phyloP scores from a whole-genome alignment of 306 rosid genomes.

The Hippophae gyantsensis region DNA sequence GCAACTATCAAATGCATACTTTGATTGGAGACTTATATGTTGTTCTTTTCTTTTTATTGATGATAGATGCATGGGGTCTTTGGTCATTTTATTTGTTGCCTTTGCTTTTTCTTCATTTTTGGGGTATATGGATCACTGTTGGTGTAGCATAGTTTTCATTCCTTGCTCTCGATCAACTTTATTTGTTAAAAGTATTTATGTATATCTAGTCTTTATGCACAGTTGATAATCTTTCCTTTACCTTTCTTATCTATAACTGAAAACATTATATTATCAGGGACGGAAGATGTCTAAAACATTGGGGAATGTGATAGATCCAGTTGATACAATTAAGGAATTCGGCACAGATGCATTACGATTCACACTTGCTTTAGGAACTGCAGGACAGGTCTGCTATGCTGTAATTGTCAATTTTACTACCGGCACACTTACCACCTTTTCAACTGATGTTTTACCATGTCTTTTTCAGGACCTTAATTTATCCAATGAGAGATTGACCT shows the following conservation, averaged over 20 bases:
- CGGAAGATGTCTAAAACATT: slow-evolving; percentile 90
- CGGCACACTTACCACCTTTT: neutral
- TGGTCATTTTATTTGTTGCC: too few relatives aligned
- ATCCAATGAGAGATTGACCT: slow-evolving; percentile 69
- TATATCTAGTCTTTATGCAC: neutral
- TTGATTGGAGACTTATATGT: too few relatives aligned
- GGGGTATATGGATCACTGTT: too few relatives aligned
- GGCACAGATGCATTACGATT: slow-evolving; percentile 96
- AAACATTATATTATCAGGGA: slow-evolving; percentile 41
- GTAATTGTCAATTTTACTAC: slow-evolving; percentile 2
- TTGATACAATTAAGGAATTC: slow-evolving; percentile 76
- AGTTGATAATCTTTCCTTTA: neutral
- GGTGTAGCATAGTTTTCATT: too few relatives aligned
- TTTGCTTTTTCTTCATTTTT: too few relatives aligned
- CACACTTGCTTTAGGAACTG: slow-evolving; percentile 91
- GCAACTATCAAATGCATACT: neutral
- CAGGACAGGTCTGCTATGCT: slow-evolving; percentile 75
- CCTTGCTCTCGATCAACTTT: too few relatives aligned
- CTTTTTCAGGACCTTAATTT: slow-evolving; percentile 81
- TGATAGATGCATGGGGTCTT: too few relatives aligned
- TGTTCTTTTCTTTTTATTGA: too few relatives aligned
- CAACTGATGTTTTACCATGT: slow-evolving; percentile 7
- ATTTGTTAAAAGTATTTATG: neutral
- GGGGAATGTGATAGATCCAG: slow-evolving; percentile 87
- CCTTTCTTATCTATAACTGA: neutral